A percentile compares a stretch with the other conserved stretches of the same genome.
These are phyloP conservation scores for Neurospora sp. DNA, from an alignment of 495 filamentous ascomycete species.

Conservation along the genomic window DNA sequence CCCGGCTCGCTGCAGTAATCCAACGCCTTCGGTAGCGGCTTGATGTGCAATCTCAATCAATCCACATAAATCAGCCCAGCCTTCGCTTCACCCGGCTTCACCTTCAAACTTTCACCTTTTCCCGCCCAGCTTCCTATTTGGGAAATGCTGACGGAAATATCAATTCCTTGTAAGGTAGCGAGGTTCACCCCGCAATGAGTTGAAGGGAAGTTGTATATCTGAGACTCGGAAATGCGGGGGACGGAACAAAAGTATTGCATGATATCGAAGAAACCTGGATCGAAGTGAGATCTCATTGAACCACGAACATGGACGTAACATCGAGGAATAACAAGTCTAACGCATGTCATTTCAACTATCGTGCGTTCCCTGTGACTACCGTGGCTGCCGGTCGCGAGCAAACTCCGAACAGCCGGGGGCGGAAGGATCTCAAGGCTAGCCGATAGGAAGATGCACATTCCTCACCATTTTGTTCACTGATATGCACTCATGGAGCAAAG, in stretches of 20 bases:
- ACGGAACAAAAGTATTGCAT: background rate
- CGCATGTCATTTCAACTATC: background rate
- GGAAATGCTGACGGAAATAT: background rate
- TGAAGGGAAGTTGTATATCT: background rate
- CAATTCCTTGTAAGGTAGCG: background rate
- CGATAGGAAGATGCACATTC: background rate
- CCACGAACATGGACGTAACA: background rate
- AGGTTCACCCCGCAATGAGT: background rate
- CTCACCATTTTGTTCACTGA: background rate
- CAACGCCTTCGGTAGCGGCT: background rate
- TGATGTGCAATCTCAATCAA: background rate
- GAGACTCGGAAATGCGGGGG: background rate
- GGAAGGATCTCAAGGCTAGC: background rate
- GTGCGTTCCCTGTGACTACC: background rate
- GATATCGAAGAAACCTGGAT: background rate
- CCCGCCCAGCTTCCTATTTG: background rate
- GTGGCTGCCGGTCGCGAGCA: background rate
- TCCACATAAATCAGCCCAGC: background rate
- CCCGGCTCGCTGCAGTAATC: background rate
- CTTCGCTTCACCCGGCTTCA: background rate
- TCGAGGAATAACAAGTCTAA: background rate
- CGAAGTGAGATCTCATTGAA: background rate
- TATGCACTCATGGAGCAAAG: background rate
- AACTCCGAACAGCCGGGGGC: background rate
- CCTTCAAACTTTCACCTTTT: background rate